phyloP scores from a whole-genome alignment of 805 yeast genomes.

The Candida berthetii region DNA sequence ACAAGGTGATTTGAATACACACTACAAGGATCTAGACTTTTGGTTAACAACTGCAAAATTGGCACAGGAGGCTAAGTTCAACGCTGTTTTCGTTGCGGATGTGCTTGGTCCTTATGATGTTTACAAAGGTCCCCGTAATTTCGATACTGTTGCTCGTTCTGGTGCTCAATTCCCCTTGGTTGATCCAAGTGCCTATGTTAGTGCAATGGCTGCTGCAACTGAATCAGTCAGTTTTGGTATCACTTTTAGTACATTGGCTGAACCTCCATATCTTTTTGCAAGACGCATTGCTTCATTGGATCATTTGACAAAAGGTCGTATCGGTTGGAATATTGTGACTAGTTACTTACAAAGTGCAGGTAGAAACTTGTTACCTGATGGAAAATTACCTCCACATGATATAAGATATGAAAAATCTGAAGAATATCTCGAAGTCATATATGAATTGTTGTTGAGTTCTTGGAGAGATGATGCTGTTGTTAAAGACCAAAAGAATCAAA shows the following conservation, averaged over 20 bases:
- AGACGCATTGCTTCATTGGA: slow-evolving; percentile 31
- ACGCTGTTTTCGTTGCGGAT: slow-evolving; percentile 30
- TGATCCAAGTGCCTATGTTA: slow-evolving; percentile 29
- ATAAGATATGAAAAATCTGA: slow-evolving; percentile 29
- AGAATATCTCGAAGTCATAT: slow-evolving; percentile 28
- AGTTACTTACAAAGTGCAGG: slow-evolving; percentile 33
- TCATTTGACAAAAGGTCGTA: slow-evolving; percentile 30
- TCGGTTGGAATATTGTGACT: slow-evolving; percentile 35
- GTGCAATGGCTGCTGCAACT: slow-evolving; percentile 34
- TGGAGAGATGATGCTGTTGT: slow-evolving; percentile 29
- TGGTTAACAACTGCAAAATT: slow-evolving; percentile 28
- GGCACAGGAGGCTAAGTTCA: slow-evolving; percentile 28
- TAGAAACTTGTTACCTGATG: slow-evolving; percentile 24
- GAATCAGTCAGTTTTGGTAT: slow-evolving; percentile 26
- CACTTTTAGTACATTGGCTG: slow-evolving; percentile 30
- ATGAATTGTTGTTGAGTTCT: slow-evolving; percentile 27
- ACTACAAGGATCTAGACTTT: slow-evolving; percentile 22
- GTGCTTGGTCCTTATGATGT: slow-evolving; percentile 31
- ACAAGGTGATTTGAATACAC: slow-evolving; percentile 24
- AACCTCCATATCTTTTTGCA: slow-evolving; percentile 28
- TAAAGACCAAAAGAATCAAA: slow-evolving; percentile 11
- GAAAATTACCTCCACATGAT: slow-evolving; percentile 27
- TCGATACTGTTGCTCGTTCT: slow-evolving; percentile 21
- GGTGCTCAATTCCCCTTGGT: slow-evolving; percentile 26
- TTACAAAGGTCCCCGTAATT: slow-evolving; percentile 27